Evolutionary conservation across 116 monocot species (phyloP), one percentile per base, ranked within the genome.

Genomic region (Papilionanthe hybrid): DNA sequence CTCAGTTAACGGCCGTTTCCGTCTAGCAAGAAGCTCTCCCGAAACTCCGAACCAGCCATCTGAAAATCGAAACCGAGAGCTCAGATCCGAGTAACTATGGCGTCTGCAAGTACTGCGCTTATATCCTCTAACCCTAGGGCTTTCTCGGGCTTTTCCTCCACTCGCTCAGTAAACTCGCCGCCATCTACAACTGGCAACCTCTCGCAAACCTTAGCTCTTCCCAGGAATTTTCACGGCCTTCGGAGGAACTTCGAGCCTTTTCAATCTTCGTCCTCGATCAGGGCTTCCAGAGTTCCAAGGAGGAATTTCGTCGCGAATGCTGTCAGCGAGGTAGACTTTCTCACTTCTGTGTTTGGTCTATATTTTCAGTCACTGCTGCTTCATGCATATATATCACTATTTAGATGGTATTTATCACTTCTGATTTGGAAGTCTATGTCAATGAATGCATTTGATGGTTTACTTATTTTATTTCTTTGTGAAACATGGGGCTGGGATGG

Each of bases 291-390:
- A 76, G 75, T 81, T 27, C 81, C 81, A 43, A 78, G 68, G 65
- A 88, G 82, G 56, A 88, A 89, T 79, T 86, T 95, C 79, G 83
- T 77, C 42, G 78, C 81, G 66, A 88, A 89, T 77, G 95, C 92
- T 48, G 81, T 86, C 48, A 75, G 53, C 53, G 82, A 15, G 57
- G 44, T 42, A 20, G 74, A 15, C 12, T 37, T 29, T 5, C 29
- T 76, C 22, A 45, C 18, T 11, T 60, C 42, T 55, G 22, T 53
- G 17, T 53, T 53, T 1, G 18, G 53, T 37, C 55, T 22, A 42
- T 13, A 19, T 19, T 6, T 72, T 57, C 18, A 22, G 17, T 53
- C 17, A 13, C 17, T 17, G 17, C 53, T 53, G 53, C 17, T 53
- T 53, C 53, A 17, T 15, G 17, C 17, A 15, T 53, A 17, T 15